A percentile compares a stretch with the other conserved stretches of the same genome.
Conservation (phyloP, 768 basidiomycete species). For the Chalciporus chontae region DNA sequence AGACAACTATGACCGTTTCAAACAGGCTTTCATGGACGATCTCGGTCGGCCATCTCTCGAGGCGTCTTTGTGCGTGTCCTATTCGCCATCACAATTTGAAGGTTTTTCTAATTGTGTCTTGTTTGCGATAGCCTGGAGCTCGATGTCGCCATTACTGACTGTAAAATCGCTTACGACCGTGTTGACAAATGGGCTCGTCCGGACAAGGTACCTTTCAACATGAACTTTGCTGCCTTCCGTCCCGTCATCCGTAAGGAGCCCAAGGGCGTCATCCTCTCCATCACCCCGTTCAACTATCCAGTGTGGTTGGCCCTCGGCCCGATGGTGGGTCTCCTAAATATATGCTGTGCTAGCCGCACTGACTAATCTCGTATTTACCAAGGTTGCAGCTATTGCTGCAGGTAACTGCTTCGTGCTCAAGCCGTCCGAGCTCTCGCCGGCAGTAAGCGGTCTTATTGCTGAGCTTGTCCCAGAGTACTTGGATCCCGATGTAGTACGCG, state of each 20-base stretch:
- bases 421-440: conserved; percentile 68
- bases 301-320: conserved; percentile 56
- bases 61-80: conserved; percentile 44
- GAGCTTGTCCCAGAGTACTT: conserved; percentile 75
- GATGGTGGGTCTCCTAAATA: conserved; percentile 38
- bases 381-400: conserved; percentile 72
- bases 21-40: conserved; percentile 56
- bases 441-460: conserved; percentile 52
- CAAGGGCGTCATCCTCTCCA: conserved; percentile 70
- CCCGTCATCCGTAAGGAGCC: conserved; percentile 71
- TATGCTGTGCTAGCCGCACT: background rate
- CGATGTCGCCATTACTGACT: conserved; percentile 48
- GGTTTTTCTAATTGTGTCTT: background rate
- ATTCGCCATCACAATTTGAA: conserved; percentile 11
- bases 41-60: conserved; percentile 64
- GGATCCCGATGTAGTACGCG: conserved; percentile 58
- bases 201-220: conserved; percentile 49
- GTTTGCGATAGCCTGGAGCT: conserved; percentile 57
- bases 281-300: conserved; percentile 76
- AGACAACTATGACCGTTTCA: conserved; percentile 64
- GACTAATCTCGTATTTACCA: conserved; percentile 17
- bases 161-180: conserved; percentile 51
- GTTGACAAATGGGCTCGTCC: conserved; percentile 77
- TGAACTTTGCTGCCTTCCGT: conserved; percentile 56
- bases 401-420: conserved; percentile 73